Percentiles rank a stretch among this genome's conserved stretches.
Evolutionary conservation across 176 grass and related monocot genomes (phyloP).

Genomic region (Chloris gayana): DNA sequence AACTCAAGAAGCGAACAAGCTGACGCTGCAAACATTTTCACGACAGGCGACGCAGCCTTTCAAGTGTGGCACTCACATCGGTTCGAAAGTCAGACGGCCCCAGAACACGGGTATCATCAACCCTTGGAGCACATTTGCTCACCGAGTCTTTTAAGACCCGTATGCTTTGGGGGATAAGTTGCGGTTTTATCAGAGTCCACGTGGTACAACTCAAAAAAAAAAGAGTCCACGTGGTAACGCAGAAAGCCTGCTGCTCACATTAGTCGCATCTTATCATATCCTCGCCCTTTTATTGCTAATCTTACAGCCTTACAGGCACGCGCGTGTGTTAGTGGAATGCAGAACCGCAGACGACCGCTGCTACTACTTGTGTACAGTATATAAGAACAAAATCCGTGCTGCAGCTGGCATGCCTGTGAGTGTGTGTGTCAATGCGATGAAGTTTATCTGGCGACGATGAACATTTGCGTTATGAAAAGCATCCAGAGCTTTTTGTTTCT

Average conservation of each 20-base stretch:
- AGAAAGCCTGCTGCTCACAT: not conserved
- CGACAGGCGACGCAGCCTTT: not conserved
- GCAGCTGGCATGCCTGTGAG: not conserved
- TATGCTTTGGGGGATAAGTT: not conserved
- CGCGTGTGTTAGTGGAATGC: no score
- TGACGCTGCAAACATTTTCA: not conserved
- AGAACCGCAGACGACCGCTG: no score
- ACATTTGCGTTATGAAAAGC: not conserved
- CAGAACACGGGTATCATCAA: not conserved
- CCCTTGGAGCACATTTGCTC: slow-evolving; percentile 25
- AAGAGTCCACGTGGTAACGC: not conserved
- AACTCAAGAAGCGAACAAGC: not conserved
- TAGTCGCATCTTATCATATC: no score
- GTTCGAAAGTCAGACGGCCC: not conserved
- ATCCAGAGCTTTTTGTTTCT: no score
- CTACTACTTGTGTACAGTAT: no score
- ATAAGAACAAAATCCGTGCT: not conserved
- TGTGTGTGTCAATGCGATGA: no score
- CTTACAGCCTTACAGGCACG: no score
- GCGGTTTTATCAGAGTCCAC: not conserved
- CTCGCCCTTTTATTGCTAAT: no score
- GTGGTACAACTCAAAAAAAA: no score
- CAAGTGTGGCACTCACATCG: not conserved
- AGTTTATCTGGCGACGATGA: not conserved
- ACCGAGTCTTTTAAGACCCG: slow-evolving; percentile 18